phyloP scores from a whole-genome alignment of 2,329 filamentous ascomycete genomes.

The Fusarium begoniae region DNA sequence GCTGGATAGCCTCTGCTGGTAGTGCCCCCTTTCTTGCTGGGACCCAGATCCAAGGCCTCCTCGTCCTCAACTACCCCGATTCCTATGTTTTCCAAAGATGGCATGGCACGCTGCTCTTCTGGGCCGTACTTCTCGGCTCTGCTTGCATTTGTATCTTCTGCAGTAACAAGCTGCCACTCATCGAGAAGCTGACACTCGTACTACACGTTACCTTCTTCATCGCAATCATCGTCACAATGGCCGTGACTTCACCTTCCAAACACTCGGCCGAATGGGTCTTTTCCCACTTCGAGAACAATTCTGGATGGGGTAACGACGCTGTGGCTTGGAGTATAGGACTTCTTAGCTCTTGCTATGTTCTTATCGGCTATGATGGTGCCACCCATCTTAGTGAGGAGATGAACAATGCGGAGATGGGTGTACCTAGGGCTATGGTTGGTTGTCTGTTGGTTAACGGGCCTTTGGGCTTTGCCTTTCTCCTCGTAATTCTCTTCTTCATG shows the following conservation, averaged over 20 bases:
- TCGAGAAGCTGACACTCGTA: constrained; percentile 15
- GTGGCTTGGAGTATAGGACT: constrained; percentile 34
- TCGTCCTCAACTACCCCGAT: constrained; percentile 26
- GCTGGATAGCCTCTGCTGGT: constrained; percentile 22
- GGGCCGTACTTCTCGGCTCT: constrained; percentile 5
- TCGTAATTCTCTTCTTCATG: constrained; percentile 27
- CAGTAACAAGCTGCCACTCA: constrained; percentile 11
- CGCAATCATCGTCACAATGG: constrained; percentile 17
- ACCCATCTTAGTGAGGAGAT: constrained; percentile 35
- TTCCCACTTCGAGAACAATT: constrained; percentile 25
- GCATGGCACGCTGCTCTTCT: constrained; percentile 32
- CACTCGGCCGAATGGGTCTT: constrained; percentile 26
- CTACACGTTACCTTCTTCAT: constrained; percentile 16
- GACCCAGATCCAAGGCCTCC: constrained; percentile 27
- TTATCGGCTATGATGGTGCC: constrained; percentile 29
- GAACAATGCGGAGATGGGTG: constrained; percentile 16
- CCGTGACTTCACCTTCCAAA: constrained; percentile 10
- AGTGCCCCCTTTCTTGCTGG: constrained; percentile 32
- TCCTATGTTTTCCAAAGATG: constrained; percentile 25
- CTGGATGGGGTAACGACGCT: constrained; percentile 22
- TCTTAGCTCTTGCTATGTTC: constrained; percentile 31
- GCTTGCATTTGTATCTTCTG: constrained; percentile 19
- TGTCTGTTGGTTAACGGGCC: constrained; percentile 20
- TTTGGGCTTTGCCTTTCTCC: constrained; percentile 19
- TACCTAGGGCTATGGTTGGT: constrained; percentile 24